Percentiles rank a stretch among this genome's conserved stretches.
These are phyloP conservation scores for Yamadazyma diospyri DNA, from an alignment of 1,139 yeast genomes.

Conservation along the genomic window DNA sequence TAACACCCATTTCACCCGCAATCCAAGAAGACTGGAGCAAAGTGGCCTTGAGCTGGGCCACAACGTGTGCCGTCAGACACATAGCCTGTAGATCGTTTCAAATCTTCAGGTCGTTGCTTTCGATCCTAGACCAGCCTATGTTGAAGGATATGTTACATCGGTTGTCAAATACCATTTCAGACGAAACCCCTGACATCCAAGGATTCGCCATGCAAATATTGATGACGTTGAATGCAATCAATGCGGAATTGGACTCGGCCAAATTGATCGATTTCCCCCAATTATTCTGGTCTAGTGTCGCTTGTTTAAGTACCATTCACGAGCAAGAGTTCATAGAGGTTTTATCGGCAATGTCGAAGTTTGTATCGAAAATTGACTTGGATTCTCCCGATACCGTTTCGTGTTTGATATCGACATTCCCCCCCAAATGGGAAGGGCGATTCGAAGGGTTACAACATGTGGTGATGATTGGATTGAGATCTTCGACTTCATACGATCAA, in stretches of 20 bases:
- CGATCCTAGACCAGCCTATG: constrained; percentile 83
- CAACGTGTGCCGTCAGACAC: constrained; percentile 95
- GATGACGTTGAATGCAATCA: constrained; percentile 90
- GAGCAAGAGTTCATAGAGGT: constrained; percentile 93
- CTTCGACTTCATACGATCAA: constrained; percentile 76
- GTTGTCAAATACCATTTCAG: constrained; percentile 88
- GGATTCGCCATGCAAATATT: constrained; percentile 96
- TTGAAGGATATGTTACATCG: constrained; percentile 91
- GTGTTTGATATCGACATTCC: constrained; percentile 80
- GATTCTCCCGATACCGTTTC: constrained; percentile 84
- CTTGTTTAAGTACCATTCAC: constrained; percentile 84
- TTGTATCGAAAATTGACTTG: constrained; percentile 81
- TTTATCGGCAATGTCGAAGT: constrained; percentile 73
- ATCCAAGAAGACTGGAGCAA: constrained; percentile 83
- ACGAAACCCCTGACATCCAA: constrained; percentile 83
- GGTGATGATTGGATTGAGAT: constrained; percentile 77
- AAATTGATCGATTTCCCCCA: constrained; percentile 87
- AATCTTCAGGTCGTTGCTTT: constrained; percentile 75
- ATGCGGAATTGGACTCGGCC: constrained; percentile 77
- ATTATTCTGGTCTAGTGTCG: constrained; percentile 93
- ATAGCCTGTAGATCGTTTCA: constrained; percentile 96
- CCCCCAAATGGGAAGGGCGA: constrained; percentile 93
- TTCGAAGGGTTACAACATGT: constrained; percentile 85
- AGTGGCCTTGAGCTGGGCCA: constrained; percentile 88
- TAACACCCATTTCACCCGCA: constrained; percentile 45